Percentiles rank a stretch among this genome's conserved stretches.
phyloP scores from a whole-genome alignment of 441 rosid species.

The Adansonia grandidieri region DNA sequence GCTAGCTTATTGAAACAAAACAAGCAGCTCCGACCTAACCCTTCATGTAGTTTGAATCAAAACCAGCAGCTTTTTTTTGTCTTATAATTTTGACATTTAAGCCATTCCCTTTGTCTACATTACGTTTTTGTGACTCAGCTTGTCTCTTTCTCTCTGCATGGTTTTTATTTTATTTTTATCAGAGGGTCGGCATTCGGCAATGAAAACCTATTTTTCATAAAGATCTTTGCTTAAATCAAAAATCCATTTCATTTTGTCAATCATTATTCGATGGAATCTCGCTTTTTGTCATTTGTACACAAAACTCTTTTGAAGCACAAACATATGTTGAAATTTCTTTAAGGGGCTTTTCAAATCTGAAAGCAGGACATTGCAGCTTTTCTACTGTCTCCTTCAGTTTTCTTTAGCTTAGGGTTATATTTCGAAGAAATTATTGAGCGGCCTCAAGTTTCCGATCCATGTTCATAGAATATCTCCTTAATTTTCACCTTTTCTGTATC shows the following conservation, averaged over 20 bases:
- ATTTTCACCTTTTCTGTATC: background rate
- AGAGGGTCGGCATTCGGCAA: conserved; percentile 5
- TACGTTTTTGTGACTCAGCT: conserved; percentile 4
- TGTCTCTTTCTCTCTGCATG: conserved; percentile 12
- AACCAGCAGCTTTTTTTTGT: conserved; percentile 43
- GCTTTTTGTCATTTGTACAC: background rate
- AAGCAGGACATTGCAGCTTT: background rate
- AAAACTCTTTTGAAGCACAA: background rate
- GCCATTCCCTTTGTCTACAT: conserved; percentile 15
- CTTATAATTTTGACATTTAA: conserved; percentile 25
- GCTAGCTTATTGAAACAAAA: conserved; percentile 20
- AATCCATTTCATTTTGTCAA: background rate
- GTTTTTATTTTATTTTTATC: conserved; percentile 1
- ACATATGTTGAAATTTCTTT: background rate
- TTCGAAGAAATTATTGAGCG: background rate
- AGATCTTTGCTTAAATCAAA: no score
- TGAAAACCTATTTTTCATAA: background rate
- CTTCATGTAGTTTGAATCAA: conserved; percentile 24
- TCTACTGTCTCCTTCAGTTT: background rate
- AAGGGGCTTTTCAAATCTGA: background rate
- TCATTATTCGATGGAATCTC: background rate
- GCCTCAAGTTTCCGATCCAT: conserved; percentile 21
- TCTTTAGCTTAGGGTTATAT: background rate
- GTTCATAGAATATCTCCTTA: background rate
- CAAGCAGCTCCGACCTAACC: conserved; percentile 38